Base-by-base conservation (phyloP, 805 yeast species). In the Ogataea pini region DNA sequence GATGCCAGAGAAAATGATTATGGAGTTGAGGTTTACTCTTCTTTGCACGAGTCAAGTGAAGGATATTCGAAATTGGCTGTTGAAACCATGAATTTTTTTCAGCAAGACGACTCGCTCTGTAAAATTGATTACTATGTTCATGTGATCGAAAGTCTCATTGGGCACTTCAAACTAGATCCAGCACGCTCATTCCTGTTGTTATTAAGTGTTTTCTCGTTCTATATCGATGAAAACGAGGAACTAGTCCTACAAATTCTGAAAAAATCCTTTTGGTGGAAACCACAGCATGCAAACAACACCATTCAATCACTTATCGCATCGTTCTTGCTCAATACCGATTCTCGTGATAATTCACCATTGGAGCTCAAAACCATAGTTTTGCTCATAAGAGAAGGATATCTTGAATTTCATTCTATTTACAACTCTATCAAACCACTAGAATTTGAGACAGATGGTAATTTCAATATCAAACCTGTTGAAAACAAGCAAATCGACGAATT, bases 161-260 rank as follows among this genome's bases (percentile, higher is more conserved):
- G 94, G 1, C 89, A 85, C 61, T 89, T 80, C 62, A 77, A 77
- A 44, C 72, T 90, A 42, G 96, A 91, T 58, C 83, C 92, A 0
- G 76, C 78, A 44, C 74, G 91, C 49, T 79, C 82, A 20, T 72
- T 90, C 42, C 87, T 88, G 55, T 48, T 87, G 0, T 51, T 87
- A 7, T 58, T 90, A 28, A 81, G 80, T 40, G 59, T 86, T 2
- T 76, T 77, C 42, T 59, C 78, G 2, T 68, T 70, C 44, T 70
- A 72, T 42, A 50, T 83, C 5, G 71, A 74, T 1, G 61, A 70
- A 3, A 70, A 79, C 38, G 72, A 75, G 50, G 59, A 66, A 4
- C 78, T 83, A 47, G 68, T 80, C 20, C 32, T 88, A 0, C 59
- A 64, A 1, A 67, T 87, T 19, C 67, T 88, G 43, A 73, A 71